phyloP scores from a whole-genome alignment of 2,329 filamentous ascomycete species.

The Aschersonia sp. region DNA sequence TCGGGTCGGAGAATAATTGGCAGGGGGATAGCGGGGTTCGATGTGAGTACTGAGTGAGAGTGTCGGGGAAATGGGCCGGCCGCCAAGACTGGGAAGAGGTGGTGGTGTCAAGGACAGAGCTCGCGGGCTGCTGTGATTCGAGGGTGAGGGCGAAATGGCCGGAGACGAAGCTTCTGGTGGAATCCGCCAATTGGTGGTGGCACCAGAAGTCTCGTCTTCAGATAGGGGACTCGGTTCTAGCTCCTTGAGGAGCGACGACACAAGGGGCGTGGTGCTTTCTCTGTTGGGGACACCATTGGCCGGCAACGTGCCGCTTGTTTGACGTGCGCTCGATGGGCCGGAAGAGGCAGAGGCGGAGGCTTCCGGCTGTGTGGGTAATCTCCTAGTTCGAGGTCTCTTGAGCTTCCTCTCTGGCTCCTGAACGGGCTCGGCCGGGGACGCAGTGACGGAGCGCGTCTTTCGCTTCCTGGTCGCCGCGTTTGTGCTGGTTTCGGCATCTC shows the following conservation, averaged over 20 bases:
- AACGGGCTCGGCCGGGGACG: conserved; percentile 52
- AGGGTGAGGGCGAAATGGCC: conserved; percentile 47
- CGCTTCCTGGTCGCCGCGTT: conserved; percentile 47
- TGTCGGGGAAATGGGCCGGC: conserved; percentile 48
- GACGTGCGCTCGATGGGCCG: conserved; percentile 9
- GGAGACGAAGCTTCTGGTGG: conserved; percentile 38
- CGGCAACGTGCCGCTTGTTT: conserved; percentile 6
- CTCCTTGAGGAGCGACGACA: conserved; percentile 77
- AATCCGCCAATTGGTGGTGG: conserved; percentile 14
- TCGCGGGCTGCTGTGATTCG: conserved; percentile 51
- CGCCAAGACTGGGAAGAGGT: conserved; percentile 37
- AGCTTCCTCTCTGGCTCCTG: conserved; percentile 68
- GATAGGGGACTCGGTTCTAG: conserved; percentile 53
- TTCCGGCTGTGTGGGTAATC: conserved; percentile 36
- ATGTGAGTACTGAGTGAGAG: conserved; percentile 56
- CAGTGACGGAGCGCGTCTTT: conserved; percentile 54
- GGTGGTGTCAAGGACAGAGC: conserved; percentile 56
- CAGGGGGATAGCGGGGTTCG: conserved; percentile 58
- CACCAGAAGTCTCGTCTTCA: conserved; percentile 33
- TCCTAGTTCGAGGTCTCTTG: conserved; percentile 72
- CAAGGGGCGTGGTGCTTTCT: conserved; percentile 55
- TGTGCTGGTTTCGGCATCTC: conserved; percentile 45
- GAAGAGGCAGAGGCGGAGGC: conserved; percentile 26
- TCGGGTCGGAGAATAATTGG: conserved; percentile 54
- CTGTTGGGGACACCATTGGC: conserved; percentile 11